Percentiles rank a stretch among this genome's conserved stretches.
Evolutionary conservation across 495 filamentous ascomycete genomes (phyloP).

Genomic region (Baudoinia panamericana): DNA sequence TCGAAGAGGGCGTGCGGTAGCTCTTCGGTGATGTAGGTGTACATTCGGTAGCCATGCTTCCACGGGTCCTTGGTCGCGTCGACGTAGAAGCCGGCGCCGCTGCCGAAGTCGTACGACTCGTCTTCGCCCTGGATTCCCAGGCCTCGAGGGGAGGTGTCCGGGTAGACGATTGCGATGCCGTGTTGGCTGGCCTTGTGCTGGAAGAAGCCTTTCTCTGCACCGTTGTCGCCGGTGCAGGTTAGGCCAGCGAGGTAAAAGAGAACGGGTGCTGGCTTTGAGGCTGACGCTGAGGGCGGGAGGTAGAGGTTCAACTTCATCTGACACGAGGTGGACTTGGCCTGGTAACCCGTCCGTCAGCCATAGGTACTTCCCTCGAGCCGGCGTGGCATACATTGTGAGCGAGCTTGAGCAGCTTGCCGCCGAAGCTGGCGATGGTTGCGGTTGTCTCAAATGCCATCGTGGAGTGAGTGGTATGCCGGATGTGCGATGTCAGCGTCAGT

Average conservation of each 20-base stretch:
- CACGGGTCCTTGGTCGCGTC: slow-evolving; percentile 71
- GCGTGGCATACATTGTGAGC: slow-evolving; percentile 43
- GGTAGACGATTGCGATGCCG: slow-evolving; percentile 80
- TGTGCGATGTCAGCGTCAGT: no score
- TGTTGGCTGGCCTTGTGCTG: slow-evolving; percentile 63
- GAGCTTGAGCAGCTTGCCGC: slow-evolving; percentile 89
- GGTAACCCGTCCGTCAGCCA: not conserved
- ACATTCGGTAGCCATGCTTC: slow-evolving; percentile 72
- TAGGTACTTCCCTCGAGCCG: not conserved
- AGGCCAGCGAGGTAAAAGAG: slow-evolving; percentile 91
- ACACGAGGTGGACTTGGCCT: slow-evolving; percentile 50
- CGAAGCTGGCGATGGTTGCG: slow-evolving; percentile 81
- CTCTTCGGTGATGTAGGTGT: slow-evolving; percentile 74
- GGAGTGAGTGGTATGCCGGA: no score
- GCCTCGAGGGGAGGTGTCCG: slow-evolving; percentile 85
- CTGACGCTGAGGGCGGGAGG: slow-evolving; percentile 44
- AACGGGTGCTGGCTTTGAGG: slow-evolving; percentile 54
- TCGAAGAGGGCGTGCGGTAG: slow-evolving; percentile 63
- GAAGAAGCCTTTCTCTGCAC: slow-evolving; percentile 92
- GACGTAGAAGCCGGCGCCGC: slow-evolving; percentile 86
- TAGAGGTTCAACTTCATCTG: slow-evolving; percentile 59
- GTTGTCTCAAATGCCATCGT: slow-evolving; percentile 72
- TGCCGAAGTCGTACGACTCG: slow-evolving; percentile 79
- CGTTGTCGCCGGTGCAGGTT: slow-evolving; percentile 92
- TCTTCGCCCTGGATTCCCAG: slow-evolving; percentile 67